Base-by-base conservation (phyloP, 371 early-diverging fungal genomes). In the Mortierella sp. region DNA sequence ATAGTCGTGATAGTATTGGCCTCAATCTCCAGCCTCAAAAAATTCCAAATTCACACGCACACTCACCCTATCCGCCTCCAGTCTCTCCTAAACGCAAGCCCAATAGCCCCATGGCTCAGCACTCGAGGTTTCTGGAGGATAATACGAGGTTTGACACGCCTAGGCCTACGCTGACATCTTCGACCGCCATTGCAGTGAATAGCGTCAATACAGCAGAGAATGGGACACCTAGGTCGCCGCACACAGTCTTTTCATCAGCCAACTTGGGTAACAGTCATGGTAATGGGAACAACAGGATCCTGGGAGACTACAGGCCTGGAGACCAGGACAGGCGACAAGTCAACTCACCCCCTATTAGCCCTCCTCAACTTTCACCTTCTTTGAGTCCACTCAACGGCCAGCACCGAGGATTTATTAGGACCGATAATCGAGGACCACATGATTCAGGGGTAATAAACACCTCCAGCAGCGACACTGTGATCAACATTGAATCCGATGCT, bases 61-160 rank as follows among this genome's bases (percentile, higher is more conserved):
- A 69, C 12, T 22, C 61, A 3, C 61, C 72, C 1, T 32, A 64
- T 10, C 76, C 76, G 2, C 76, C 76, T 22, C 68, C 76, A 29
- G 71, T 70, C 9, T 70, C 76, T 13, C 72, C 76, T 7, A 67
- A 59, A 4, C 53, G 70, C 26, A 68, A 63, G 7, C 42, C 45
- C 8, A 70, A 64, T 32, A 67, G 43, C 37, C 64, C 72, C 5
- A 58, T 64, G 68, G 60, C 76, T 22, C 76, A 70, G 10, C 76
- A 76, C 37, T 76, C 78, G 3, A 35, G 78, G 29, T 61, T 69
- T 45, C 53, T 69, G 23, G 66, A 78, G n/a, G 70, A 76, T 42
- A 78, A 72, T 32, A 67, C 69, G 4, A 65, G 78, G n/a, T 65
- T 72, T 34, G 78, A 78, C 51, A 78, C 78, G 3, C 78, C 78